A percentile compares a stretch with the other conserved stretches of the same genome.
These are phyloP conservation scores for Amylostereum areolatum DNA, from an alignment of 1,284 basidiomycete species.

Conservation along the genomic window DNA sequence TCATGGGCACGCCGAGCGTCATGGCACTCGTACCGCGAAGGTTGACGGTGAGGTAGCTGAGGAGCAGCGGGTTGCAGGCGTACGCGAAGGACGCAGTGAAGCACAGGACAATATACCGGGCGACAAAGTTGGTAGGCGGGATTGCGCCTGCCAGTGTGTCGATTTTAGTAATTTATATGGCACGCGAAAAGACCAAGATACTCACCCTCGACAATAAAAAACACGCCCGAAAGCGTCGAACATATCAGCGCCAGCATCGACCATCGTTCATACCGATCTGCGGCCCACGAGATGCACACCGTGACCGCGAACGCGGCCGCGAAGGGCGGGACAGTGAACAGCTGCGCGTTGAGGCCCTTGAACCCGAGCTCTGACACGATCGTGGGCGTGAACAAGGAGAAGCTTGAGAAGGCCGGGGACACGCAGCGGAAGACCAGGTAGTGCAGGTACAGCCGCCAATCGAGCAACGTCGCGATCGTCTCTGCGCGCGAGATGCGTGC, in stretches of 20 bases:
- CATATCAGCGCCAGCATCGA: slow-evolving; percentile 11
- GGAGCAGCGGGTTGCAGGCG: slow-evolving; percentile 27
- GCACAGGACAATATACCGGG: slow-evolving; percentile 30
- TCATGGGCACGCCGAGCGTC: slow-evolving; percentile 30
- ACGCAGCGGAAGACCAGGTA: slow-evolving; percentile 26
- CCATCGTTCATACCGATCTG: slow-evolving; percentile 15
- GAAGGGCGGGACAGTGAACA: slow-evolving; percentile 54
- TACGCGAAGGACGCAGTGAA: slow-evolving; percentile 29
- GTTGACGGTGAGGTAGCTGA: slow-evolving; percentile 34
- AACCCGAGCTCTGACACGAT: slow-evolving; percentile 38
- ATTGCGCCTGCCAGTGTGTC: slow-evolving; percentile 19
- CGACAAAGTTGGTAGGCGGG: slow-evolving; percentile 22
- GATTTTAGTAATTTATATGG: not conserved
- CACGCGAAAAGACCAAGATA: slow-evolving; percentile 1
- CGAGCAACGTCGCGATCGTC: slow-evolving; percentile 21
- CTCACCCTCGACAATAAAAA: slow-evolving; percentile 15
- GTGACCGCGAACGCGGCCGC: slow-evolving; percentile 31
- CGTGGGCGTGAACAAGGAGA: slow-evolving; percentile 31
- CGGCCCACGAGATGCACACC: slow-evolving; percentile 15
- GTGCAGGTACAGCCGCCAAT: slow-evolving; percentile 26
- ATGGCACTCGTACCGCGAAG: slow-evolving; percentile 24
- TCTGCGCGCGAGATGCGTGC: slow-evolving; percentile 23
- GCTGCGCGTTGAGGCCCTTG: slow-evolving; percentile 38
- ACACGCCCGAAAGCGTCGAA: slow-evolving; percentile 13
- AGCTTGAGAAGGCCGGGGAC: slow-evolving; percentile 27